Base-by-base conservation (phyloP, 1,284 basidiomycete species). In the Moesziomyces globuligerus region DNA sequence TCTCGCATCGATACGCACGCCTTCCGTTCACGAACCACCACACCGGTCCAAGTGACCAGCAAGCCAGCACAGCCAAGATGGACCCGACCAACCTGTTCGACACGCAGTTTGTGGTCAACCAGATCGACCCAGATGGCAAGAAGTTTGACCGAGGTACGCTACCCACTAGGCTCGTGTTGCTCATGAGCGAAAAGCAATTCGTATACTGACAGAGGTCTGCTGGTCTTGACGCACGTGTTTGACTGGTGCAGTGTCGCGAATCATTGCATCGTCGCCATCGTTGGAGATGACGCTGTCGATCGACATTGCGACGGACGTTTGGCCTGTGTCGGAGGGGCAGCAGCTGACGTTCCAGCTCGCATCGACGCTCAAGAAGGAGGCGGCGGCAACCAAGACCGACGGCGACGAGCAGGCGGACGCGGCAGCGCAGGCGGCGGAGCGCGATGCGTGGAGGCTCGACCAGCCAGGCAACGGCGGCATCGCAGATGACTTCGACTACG, bases 401-500 rank as follows among this genome's bases (percentile, higher is more conserved):
- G 83, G 36, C 5, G 59, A 37, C 1, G 58, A 65, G n/a, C 50
- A 61, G 38, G 51, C 60, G 29, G 70, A 72, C 26, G 60, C 65
- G 50, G 64, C 69, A 34, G 62, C 73, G 7, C 68, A 64, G 42
- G 71, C 72, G 17, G 70, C 74, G 6, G 74, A 91, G 68, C 85
- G 87, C 52, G 87, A 91, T 79, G 87, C 91, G 46, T 94, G 94
- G 92, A 85, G 94, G 83, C 91, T 93, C 81, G 90, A 93, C 84
- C 88, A 91, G 50, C 92, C 91, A 83, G 90, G 92, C 4, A 87
- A 88, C 72, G 86, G 90, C 80, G 94, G 94, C 0, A 83, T 98
- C 28, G 94, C 97, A 68, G 92, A 94, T 64, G 94, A 98, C 75
- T 98, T 93, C 79, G 95, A 98, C 81, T 98, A 98, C 85, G 95